Evolutionary conservation across 1,284 basidiomycete genomes (phyloP).

Genomic region (Hortiboletus rubellus): DNA sequence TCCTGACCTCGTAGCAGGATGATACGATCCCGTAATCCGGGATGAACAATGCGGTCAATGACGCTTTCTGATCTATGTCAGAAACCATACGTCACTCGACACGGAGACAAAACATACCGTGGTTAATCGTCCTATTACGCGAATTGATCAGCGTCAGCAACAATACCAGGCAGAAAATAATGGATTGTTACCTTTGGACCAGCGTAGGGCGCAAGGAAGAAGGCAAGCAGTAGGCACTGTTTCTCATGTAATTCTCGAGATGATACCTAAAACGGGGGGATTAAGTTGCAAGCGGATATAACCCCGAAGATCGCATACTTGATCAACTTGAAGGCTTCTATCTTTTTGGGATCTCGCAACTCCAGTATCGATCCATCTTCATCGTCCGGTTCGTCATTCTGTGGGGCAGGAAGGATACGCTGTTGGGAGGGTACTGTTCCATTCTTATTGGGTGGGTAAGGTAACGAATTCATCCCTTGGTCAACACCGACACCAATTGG

Average conservation of each 20-base stretch:
- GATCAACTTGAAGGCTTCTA: constrained; percentile 81
- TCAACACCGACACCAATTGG: constrained; percentile 59
- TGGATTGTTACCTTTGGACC: constrained; percentile 64
- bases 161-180: not conserved
- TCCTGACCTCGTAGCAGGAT: constrained; percentile 75
- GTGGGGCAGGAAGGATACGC: constrained; percentile 28
- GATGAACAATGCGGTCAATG: constrained; percentile 87
- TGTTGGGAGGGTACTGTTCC: constrained; percentile 21
- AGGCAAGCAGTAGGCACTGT: constrained; percentile 83
- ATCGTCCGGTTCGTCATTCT: constrained; percentile 28
- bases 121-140: constrained; percentile 69
- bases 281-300: not conserved
- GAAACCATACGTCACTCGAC: constrained; percentile 7
- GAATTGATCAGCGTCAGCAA: constrained; percentile 14
- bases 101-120: constrained; percentile 48
- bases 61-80: constrained; percentile 61
- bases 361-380: constrained; percentile 28
- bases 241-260: constrained; percentile 81
- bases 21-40: constrained; percentile 85
- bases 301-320: constrained; percentile 45
- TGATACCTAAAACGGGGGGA: constrained; percentile 60
- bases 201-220: constrained; percentile 82
- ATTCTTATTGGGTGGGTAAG: constrained; percentile 36
- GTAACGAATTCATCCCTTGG: constrained; percentile 47
- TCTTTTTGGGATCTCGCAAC: constrained; percentile 58